Percentiles rank a stretch among this genome's conserved stretches.
These are phyloP conservation scores for Ogataea sp. DNA, from an alignment of 805 yeast genomes.

Conservation along the genomic window DNA sequence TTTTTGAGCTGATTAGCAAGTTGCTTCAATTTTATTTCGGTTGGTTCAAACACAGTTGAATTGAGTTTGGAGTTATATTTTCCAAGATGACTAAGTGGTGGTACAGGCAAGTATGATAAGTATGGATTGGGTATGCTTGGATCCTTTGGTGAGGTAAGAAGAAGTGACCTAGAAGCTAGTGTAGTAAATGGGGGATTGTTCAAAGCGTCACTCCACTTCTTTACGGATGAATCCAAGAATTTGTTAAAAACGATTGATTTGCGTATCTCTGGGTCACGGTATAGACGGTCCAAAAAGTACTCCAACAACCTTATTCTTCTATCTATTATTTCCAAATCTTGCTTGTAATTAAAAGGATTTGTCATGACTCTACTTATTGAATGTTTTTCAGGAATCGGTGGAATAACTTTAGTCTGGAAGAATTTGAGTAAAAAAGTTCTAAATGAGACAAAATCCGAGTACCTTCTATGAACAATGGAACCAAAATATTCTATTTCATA, in stretches of 20 bases:
- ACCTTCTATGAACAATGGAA: conserved; percentile 54
- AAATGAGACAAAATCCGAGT: conserved; percentile 85
- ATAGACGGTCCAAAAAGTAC: conserved; percentile 33
- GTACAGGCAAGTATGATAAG: conserved; percentile 38
- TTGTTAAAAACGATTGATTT: conserved; percentile 32
- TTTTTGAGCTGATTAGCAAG: conserved; percentile 11
- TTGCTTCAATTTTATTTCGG: conserved; percentile 14
- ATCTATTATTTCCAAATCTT: conserved; percentile 30
- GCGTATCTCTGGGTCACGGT: conserved; percentile 25
- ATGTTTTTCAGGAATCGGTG: conserved; percentile 92
- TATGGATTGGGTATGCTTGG: conserved; percentile 49
- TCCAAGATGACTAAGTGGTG: conserved; percentile 22
- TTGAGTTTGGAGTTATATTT: conserved; percentile 19
- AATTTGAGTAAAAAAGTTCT: conserved; percentile 61
- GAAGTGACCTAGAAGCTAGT: conserved; percentile 36
- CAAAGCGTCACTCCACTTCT: conserved; percentile 42
- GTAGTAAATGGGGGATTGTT: conserved; percentile 29
- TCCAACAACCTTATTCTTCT: conserved; percentile 38
- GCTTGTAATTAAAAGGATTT: conserved; percentile 24
- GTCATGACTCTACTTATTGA: conserved; percentile 30
- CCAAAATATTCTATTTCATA: conserved; percentile 20
- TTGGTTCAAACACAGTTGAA: conserved; percentile 15
- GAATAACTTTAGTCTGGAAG: conserved; percentile 81
- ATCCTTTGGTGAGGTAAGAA: conserved; percentile 40
- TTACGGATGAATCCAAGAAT: conserved; percentile 44